Evolutionary conservation across 768 basidiomycete genomes (phyloP).

Genomic region (Pseudohyphozyma bogoriensis): DNA sequence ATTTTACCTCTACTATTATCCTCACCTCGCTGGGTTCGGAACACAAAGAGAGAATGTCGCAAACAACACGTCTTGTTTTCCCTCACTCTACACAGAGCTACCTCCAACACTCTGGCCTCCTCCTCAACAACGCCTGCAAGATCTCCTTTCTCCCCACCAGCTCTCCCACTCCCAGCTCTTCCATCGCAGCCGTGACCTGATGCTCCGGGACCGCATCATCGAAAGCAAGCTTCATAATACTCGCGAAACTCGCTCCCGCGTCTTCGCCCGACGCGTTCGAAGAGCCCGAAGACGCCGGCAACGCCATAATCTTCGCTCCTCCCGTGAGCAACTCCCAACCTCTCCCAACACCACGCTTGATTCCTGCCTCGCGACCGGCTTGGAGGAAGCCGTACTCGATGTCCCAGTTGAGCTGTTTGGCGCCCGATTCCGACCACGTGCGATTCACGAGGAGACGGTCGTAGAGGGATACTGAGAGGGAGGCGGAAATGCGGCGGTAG

Average conservation of each 20-base stretch:
- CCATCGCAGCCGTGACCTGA: constrained; percentile 38
- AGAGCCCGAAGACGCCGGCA: constrained; percentile 43
- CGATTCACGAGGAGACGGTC: constrained; percentile 71
- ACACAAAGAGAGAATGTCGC: no score
- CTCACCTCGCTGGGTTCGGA: no score
- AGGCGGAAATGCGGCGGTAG: constrained; percentile 64
- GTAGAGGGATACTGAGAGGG: constrained; percentile 64
- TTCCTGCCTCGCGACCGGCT: constrained; percentile 38
- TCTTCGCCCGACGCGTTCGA: not conserved
- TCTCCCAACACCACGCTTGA: constrained; percentile 47
- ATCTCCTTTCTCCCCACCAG: constrained; percentile 51
- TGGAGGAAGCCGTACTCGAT: constrained; percentile 72
- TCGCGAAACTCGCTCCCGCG: constrained; percentile 40
- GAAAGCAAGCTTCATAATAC: constrained; percentile 46
- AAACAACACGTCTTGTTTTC: no score
- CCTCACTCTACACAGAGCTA: no score
- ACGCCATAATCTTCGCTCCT: constrained; percentile 56
- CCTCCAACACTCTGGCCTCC: constrained; percentile 34
- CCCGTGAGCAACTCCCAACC: constrained; percentile 69
- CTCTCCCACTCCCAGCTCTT: constrained; percentile 53
- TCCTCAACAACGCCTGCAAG: constrained; percentile 27
- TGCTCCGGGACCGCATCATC: constrained; percentile 38
- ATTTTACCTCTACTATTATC: no score
- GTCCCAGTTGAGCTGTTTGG: constrained; percentile 58
- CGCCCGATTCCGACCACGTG: constrained; percentile 51